Base-by-base conservation (phyloP, 2,329 filamentous ascomycete species). In the Arthroderma sp. region DNA sequence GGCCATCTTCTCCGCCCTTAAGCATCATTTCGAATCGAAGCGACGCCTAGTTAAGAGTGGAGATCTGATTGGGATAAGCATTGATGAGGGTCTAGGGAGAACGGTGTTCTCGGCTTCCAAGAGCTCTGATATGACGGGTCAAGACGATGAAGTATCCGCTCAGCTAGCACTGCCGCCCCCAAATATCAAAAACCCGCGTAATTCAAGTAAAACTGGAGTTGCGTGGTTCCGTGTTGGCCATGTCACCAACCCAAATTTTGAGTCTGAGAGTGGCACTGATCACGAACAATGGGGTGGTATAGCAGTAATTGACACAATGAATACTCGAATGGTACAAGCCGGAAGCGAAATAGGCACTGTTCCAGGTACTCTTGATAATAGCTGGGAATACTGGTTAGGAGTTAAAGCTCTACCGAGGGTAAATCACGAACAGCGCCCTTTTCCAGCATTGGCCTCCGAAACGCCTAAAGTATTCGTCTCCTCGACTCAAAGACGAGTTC, bases 141-240 rank as follows among this genome's bases (percentile, higher is more conserved):
- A 80, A 39, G 79, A 89, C 30, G 86, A 94, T 47, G 87, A 94
- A 49, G 30, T 53, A 7, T 44, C 46, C 11, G 37, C 47, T 6
- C 49, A 53, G 22, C 37, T 53, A 29, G 45, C 48, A 6, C 47
- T 49, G 31, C 44, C 47, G 10, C 29, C 42, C 1, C 9, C 31
- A 11, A 37, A n/a, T 11, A 11, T 6, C 39, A 41, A 39, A 10
- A 15, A 54, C 47, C 38, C 50, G 40, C 30, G 55, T 40, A 51
- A 51, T 27, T 51, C 68, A 66, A 53, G 77, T 74, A 62, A 75
- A 71, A 55, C 65, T 30, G 64, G 64, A 29, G 83, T 94, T 15
- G 88, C 86, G 5, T 98, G 91, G 91, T 96, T 95, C 70, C 85
- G 81, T 51, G 83, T 98, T 36, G 82, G 83, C 34, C 83, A 86